Percentiles rank a stretch among this genome's conserved stretches.
phyloP scores from a whole-genome alignment of 2,329 filamentous ascomycete genomes.

The Pseudogymnoascus sp. region DNA sequence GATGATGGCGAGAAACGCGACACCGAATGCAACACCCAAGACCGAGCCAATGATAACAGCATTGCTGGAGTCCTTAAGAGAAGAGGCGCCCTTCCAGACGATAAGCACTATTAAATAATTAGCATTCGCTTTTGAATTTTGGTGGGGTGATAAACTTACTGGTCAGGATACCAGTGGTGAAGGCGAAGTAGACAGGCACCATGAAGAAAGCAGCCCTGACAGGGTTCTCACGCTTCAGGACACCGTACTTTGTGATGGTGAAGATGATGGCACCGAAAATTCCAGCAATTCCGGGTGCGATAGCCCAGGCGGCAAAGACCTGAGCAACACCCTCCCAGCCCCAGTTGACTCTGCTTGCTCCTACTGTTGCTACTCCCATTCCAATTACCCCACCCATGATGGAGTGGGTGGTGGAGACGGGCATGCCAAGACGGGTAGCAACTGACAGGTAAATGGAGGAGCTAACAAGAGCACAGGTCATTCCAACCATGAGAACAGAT shows the following conservation, averaged over 20 bases:
- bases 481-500: conserved; percentile 48
- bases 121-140: neutral
- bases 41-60: conserved; percentile 34
- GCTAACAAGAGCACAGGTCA: conserved; percentile 46
- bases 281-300: conserved; percentile 48
- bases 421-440: conserved; percentile 45
- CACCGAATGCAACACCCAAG: conserved; percentile 32
- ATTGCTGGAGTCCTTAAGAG: conserved; percentile 24
- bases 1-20: conserved; percentile 30
- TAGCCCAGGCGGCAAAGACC: conserved; percentile 53
- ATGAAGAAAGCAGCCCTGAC: conserved; percentile 33
- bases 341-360: conserved; percentile 46
- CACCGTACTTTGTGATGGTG: conserved; percentile 34
- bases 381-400: conserved; percentile 52
- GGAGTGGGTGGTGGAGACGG: conserved; percentile 54
- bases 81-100: conserved; percentile 35
- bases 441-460: conserved; percentile 49
- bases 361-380: conserved; percentile 48
- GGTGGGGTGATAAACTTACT: conserved; percentile 18
- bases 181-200: conserved; percentile 34
- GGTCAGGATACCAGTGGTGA: conserved; percentile 34
- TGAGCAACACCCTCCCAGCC: conserved; percentile 48
- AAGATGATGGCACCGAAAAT: conserved; percentile 42
- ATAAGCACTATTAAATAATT: conserved; percentile 24
- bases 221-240: conserved; percentile 34